Base-by-base conservation (phyloP, 352 stramenopile genomes). In the Globisporangium okanoganense region DNA sequence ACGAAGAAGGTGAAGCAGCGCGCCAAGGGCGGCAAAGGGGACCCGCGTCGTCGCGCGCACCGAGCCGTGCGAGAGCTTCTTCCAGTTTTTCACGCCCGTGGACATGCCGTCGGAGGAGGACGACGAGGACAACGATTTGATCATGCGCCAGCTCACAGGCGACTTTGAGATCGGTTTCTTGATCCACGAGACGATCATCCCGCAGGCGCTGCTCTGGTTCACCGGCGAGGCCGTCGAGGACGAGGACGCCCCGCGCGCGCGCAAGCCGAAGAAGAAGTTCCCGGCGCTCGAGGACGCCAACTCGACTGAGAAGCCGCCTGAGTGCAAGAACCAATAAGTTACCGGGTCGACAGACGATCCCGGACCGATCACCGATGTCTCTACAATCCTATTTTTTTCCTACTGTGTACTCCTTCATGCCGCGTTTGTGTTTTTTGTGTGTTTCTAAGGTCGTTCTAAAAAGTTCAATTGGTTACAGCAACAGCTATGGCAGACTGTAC, bases 251-350 rank as follows among this genome's bases (percentile, higher is more conserved):
- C 72, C 69, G 36, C 67, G 65, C 18, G 55, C 54, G 31, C 70
- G 70, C 59, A 78, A 79, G 69, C 65, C 69, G 33, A 92, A 89
- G 72, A 91, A 91, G 73, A 88, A 91, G 64, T 88, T 88, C 70
- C 78, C 85, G 18, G 79, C 76, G 45, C 74, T 94, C 13, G 79
- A 92, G 36, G 71, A 73, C 52, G 72, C 72, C 24, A 67, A 61
- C 52, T 91, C 85, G 55, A 87, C 77, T 22, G 83, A 94, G 73
- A 92, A 94, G 72, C 85, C 85, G 41, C 82, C 82, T 50, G 85
- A 94, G 80, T 94, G 85, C 80, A 94, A 94, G 77, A 94, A 94
- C 75, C 85, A 94, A 73, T 94, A 88, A 65, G n/a, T n/a, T n/a
- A n/a, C n/a, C n/a, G n/a, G n/a, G n/a, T n/a, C n/a, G n/a, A n/a